These are phyloP conservation scores for Saccharomycopsis fermentans DNA, from an alignment of 805 yeast genomes.

Conservation along the genomic window DNA sequence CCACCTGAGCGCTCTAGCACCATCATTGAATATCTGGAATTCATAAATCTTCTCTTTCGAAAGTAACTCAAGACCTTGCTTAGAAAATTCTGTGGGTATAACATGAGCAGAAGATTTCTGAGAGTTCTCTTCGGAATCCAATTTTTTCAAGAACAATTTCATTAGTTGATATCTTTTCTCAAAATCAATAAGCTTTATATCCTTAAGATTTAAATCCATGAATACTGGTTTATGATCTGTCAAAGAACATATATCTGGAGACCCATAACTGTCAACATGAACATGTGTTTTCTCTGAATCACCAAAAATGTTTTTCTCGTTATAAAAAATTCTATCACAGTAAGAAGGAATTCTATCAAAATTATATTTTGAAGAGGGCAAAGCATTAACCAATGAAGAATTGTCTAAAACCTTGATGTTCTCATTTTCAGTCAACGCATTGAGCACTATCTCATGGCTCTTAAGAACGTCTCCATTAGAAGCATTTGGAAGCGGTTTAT, in stretches of 20 bases:
- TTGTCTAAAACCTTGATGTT: background rate
- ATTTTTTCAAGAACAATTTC: slow-evolving; percentile 28
- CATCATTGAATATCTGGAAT: slow-evolving; percentile 29
- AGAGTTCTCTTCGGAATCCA: slow-evolving; percentile 37
- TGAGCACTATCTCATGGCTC: background rate
- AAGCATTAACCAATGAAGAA: background rate
- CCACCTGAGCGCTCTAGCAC: slow-evolving; percentile 27
- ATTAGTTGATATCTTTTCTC: slow-evolving; percentile 28
- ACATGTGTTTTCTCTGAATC: slow-evolving; percentile 22
- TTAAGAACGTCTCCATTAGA: too few species aligned
- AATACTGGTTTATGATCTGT: slow-evolving; percentile 52
- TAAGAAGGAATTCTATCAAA: slow-evolving; percentile 42
- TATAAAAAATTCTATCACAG: slow-evolving; percentile 45
- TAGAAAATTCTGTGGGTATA: slow-evolving; percentile 25
- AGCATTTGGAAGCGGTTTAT: background rate
- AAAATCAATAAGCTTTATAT: slow-evolving; percentile 30
- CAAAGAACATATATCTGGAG: slow-evolving; percentile 21
- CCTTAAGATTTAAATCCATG: slow-evolving; percentile 25
- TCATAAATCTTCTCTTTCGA: slow-evolving; percentile 20
- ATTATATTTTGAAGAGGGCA: slow-evolving; percentile 20
- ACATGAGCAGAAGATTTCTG: slow-evolving; percentile 33
- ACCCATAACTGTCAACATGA: slow-evolving; percentile 21
- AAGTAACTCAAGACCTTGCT: slow-evolving; percentile 23
- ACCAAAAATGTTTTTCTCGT: slow-evolving; percentile 22
- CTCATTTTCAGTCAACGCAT: background rate